Evolutionary conservation across 441 rosid species (phyloP).

Genomic region (Breynia disticha): DNA sequence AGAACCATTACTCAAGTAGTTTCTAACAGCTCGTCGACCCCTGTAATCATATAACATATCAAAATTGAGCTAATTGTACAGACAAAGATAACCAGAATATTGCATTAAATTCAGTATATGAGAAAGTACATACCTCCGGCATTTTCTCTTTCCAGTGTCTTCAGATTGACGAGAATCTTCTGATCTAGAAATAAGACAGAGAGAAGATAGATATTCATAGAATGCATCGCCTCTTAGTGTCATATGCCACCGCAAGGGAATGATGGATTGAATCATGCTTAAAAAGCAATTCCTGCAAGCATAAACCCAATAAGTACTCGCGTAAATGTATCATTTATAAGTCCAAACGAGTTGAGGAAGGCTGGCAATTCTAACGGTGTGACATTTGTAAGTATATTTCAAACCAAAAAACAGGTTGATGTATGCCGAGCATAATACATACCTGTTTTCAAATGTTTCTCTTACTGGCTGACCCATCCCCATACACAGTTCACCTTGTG

Average conservation of each 20-base stretch:
- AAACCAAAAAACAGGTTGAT: constrained; percentile 6
- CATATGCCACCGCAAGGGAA: constrained; percentile 46
- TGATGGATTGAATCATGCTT: constrained; percentile 37
- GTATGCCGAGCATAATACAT: not conserved
- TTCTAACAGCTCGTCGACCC: constrained; percentile 55
- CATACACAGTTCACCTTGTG: constrained; percentile 22
- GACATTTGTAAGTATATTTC: constrained; percentile 3
- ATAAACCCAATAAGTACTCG: constrained; percentile 4
- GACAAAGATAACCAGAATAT: not conserved
- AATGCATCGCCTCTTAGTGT: constrained; percentile 52
- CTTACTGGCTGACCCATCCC: constrained; percentile 24
- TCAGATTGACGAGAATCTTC: constrained; percentile 48
- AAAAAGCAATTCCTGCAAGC: constrained; percentile 43
- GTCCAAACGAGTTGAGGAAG: not conserved
- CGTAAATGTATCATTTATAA: not conserved
- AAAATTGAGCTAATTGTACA: constrained; percentile 2
- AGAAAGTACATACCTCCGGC: constrained; percentile 38
- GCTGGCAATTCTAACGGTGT: not conserved
- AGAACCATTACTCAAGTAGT: constrained; percentile 58
- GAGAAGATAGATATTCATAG: constrained; percentile 63
- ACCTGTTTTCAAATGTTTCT: constrained; percentile 30
- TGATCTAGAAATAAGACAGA: constrained; percentile 55
- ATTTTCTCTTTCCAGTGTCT: constrained; percentile 24
- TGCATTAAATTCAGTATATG: not conserved
- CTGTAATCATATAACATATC: constrained; percentile 7